These are phyloP conservation scores for Singerocomus inundabilis DNA, from an alignment of 1,284 basidiomycete genomes.

Conservation along the genomic window DNA sequence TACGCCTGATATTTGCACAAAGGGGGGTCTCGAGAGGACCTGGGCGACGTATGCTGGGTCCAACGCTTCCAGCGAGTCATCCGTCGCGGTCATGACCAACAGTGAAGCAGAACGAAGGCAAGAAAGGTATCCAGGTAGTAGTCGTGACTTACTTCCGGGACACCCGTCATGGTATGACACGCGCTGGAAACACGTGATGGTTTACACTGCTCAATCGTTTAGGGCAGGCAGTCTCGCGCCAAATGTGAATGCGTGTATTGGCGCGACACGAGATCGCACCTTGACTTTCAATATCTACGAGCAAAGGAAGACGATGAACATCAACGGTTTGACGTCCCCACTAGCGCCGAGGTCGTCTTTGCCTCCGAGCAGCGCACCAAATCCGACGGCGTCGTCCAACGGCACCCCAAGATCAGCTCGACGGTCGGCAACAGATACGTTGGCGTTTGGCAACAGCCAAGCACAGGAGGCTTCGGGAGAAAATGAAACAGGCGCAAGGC, in stretches of 20 bases:
- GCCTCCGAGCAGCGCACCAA: constrained; percentile 68
- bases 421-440: constrained; percentile 55
- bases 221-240: constrained; percentile 48
- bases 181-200: constrained; percentile 21
- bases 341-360: constrained; percentile 45
- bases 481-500: constrained; percentile 36
- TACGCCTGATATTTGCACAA: constrained; percentile 64
- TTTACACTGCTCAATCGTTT: constrained; percentile 17
- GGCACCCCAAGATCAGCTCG: constrained; percentile 40
- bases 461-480: constrained; percentile 46
- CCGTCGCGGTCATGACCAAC: constrained; percentile 23
- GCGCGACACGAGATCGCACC: constrained; percentile 28
- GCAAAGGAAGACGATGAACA: constrained; percentile 36
- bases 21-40: constrained; percentile 62
- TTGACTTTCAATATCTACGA: constrained; percentile 9
- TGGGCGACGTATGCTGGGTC: constrained; percentile 63
- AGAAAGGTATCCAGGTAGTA: background rate
- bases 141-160: background rate
- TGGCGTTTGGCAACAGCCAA: constrained; percentile 59
- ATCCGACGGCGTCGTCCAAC: constrained; percentile 46
- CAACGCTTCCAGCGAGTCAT: constrained; percentile 51
- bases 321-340: constrained; percentile 44
- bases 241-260: constrained; percentile 3
- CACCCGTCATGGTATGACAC: background rate
- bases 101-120: background rate